A percentile compares a stretch with the other conserved stretches of the same genome.
phyloP scores from a whole-genome alignment of 2,329 filamentous ascomycete species.

The Aspergillus viridinutans region DNA sequence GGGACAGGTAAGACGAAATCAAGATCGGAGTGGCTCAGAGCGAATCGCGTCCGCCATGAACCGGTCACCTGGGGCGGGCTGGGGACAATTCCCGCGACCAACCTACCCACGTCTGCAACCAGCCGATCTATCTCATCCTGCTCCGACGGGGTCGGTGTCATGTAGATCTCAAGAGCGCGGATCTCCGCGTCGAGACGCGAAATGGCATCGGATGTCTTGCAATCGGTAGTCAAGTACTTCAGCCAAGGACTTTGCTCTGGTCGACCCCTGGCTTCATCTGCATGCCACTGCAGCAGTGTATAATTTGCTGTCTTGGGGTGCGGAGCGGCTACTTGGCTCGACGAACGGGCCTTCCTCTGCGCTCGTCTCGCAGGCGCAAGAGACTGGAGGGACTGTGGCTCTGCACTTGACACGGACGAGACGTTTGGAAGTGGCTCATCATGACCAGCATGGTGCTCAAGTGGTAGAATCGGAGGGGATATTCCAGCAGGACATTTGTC shows the following conservation, averaged over 20 bases:
- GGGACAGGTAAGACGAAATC: slow-evolving; percentile 44
- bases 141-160: slow-evolving; percentile 44
- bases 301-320: background rate
- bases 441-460: slow-evolving; percentile 7
- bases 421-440: background rate
- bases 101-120: slow-evolving; percentile 23
- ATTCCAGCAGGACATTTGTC: slow-evolving; percentile 12
- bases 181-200: slow-evolving; percentile 45
- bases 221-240: slow-evolving; percentile 13
- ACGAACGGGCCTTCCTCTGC: background rate
- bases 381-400: background rate
- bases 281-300: slow-evolving; percentile 6
- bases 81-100: slow-evolving; percentile 24
- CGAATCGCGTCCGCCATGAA: slow-evolving; percentile 51
- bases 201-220: slow-evolving; percentile 16
- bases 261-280: slow-evolving; percentile 8
- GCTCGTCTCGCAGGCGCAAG: background rate
- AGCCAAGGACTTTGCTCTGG: slow-evolving; percentile 33
- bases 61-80: slow-evolving; percentile 47
- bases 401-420: background rate
- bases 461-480: slow-evolving; percentile 13
- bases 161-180: slow-evolving; percentile 41
- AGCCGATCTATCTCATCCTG: slow-evolving; percentile 24
- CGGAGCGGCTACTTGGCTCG: background rate
- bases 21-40: slow-evolving; percentile 51